Conservation (phyloP, 192 early-diverging fungal species). For the Entophlyctis luteolus region DNA sequence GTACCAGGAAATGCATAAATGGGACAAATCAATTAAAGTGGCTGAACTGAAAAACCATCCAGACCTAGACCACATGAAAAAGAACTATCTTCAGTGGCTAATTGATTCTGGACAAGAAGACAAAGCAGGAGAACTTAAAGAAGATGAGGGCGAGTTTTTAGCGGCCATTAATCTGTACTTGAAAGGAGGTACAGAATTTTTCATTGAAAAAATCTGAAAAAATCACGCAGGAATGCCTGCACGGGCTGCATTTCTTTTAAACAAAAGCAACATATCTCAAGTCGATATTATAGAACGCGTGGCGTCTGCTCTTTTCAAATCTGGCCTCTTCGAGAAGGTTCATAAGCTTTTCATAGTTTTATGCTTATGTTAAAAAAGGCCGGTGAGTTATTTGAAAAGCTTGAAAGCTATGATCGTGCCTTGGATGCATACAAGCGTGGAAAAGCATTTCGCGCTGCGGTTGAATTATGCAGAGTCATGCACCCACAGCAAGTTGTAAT, state of each 20-base stretch:
- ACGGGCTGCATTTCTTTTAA: slow-evolving; percentile 47
- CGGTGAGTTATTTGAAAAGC: slow-evolving; percentile 57
- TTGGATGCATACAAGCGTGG: slow-evolving; percentile 58
- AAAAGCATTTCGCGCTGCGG: slow-evolving; percentile 57
- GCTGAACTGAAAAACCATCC: slow-evolving; percentile 62
- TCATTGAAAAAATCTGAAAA: slow-evolving; percentile 4
- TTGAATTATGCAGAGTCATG: slow-evolving; percentile 49
- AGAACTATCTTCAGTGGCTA: slow-evolving; percentile 64
- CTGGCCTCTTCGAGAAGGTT: slow-evolving; percentile 55
- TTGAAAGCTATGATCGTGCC: slow-evolving; percentile 51
- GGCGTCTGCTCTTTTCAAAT: slow-evolving; percentile 50
- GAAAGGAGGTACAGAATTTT: slow-evolving; percentile 45
- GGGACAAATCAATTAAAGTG: slow-evolving; percentile 64
- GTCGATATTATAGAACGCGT: slow-evolving; percentile 57
- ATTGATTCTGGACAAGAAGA: slow-evolving; percentile 63
- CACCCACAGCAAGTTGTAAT: slow-evolving; percentile 56
- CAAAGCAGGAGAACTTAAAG: slow-evolving; percentile 56
- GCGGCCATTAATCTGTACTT: slow-evolving; percentile 57
- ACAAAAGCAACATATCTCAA: slow-evolving; percentile 39
- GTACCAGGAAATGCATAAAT: slow-evolving; percentile 69
- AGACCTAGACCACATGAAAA: slow-evolving; percentile 53
- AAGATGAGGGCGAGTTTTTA: slow-evolving; percentile 55
- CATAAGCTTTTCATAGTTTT: background rate
- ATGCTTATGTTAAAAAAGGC: slow-evolving; percentile 43
- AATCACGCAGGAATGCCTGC: slow-evolving; percentile 48